Conservation (phyloP, 2,329 filamentous ascomycete genomes). For the Pestalotiopsis sp. region DNA sequence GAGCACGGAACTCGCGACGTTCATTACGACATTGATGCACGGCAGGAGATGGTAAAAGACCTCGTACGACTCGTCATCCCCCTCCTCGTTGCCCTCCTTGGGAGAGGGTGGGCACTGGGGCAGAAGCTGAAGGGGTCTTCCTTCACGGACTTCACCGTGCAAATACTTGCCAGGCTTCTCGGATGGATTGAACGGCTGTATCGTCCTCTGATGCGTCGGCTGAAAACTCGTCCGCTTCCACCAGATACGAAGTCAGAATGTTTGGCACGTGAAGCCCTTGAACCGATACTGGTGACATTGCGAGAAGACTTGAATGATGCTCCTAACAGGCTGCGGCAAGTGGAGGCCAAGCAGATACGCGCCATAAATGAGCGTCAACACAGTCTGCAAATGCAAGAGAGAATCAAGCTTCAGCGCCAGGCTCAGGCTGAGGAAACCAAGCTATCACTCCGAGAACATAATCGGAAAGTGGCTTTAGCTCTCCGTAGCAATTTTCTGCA, state of each 20-base stretch:
- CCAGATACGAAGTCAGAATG: slow-evolving; percentile 1
- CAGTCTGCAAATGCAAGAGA: slow-evolving; percentile 18
- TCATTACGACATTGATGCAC: slow-evolving; percentile 1
- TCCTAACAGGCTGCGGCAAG: slow-evolving; percentile 21
- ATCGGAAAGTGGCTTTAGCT: slow-evolving; percentile 24
- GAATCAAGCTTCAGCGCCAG: slow-evolving; percentile 17
- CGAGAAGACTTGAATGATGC: slow-evolving; percentile 16
- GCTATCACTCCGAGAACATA: slow-evolving; percentile 19
- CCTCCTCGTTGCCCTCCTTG: slow-evolving; percentile 27
- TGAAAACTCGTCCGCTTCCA: slow-evolving; percentile 15
- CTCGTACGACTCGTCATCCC: slow-evolving; percentile 27
- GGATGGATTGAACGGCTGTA: slow-evolving; percentile 28
- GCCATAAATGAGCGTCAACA: slow-evolving; percentile 13
- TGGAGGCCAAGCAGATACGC: slow-evolving; percentile 17
- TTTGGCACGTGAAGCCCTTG: slow-evolving; percentile 21
- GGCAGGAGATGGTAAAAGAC: slow-evolving; percentile 23
- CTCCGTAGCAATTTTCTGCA: slow-evolving; percentile 15
- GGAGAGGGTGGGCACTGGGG: slow-evolving; percentile 28
- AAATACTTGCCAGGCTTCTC: slow-evolving; percentile 25
- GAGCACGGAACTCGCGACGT: not conserved
- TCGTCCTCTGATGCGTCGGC: slow-evolving; percentile 18
- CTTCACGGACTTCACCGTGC: slow-evolving; percentile 26
- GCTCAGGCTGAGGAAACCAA: slow-evolving; percentile 19
- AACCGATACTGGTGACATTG: slow-evolving; percentile 19
- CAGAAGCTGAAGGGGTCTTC: slow-evolving; percentile 20